Conservation (phyloP, 1,139 yeast genomes). For the Diutina pseudorugosa region DNA sequence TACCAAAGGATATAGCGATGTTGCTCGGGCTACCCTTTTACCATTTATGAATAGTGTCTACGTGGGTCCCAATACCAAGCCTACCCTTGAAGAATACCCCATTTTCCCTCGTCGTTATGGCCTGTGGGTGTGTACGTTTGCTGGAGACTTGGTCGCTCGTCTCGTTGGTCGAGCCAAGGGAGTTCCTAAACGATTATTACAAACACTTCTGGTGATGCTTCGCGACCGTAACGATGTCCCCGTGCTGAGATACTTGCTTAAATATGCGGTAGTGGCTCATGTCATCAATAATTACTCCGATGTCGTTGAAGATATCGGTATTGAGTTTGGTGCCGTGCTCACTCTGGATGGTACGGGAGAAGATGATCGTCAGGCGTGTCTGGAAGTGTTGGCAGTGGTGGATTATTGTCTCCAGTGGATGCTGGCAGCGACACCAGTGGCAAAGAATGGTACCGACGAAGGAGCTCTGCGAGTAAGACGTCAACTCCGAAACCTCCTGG, state of each 20-base stretch:
- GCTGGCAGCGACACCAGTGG: slow-evolving; percentile 22
- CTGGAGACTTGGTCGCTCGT: neutral
- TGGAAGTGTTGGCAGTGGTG: slow-evolving; percentile 61
- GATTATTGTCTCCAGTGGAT: slow-evolving; percentile 82
- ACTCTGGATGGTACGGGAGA: slow-evolving; percentile 17
- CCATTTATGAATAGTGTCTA: neutral
- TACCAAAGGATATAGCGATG: neutral
- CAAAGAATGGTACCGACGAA: slow-evolving; percentile 12
- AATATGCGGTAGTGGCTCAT: slow-evolving; percentile 64
- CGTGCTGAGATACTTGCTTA: slow-evolving; percentile 62
- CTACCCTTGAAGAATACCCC: neutral
- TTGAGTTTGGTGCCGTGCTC: slow-evolving; percentile 51
- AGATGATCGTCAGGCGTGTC: neutral
- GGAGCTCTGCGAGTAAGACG: slow-evolving; percentile 14
- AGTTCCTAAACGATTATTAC: slow-evolving; percentile 28
- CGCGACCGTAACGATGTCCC: slow-evolving; percentile 54
- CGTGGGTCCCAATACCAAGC: neutral
- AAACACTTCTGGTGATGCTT: slow-evolving; percentile 55
- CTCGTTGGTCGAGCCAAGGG: neutral
- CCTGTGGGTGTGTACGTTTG: neutral
- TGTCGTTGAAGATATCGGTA: slow-evolving; percentile 32
- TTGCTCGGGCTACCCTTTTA: neutral
- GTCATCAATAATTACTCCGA: slow-evolving; percentile 38
- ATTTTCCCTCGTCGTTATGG: neutral
- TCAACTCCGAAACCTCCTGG: slow-evolving; percentile 26